phyloP scores from a whole-genome alignment of 2,329 filamentous ascomycete genomes.

The Sporothrix humicola region DNA sequence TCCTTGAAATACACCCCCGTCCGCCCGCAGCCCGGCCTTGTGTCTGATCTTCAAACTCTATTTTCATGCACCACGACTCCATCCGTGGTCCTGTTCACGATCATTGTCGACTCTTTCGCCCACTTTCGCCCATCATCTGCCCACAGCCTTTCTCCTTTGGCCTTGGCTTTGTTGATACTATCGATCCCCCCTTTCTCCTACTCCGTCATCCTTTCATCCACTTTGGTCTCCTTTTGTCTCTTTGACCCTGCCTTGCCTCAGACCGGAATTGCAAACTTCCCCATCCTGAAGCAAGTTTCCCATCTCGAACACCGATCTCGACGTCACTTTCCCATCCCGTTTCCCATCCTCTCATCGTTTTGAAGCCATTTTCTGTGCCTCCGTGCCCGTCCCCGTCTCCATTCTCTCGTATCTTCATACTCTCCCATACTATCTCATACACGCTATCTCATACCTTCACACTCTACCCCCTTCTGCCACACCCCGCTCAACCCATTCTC shows the following conservation, averaged over 20 bases:
- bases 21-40: constrained; percentile 22
- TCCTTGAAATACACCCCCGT: constrained; percentile 36
- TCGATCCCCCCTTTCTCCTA: constrained; percentile 9
- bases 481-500: constrained; percentile 7
- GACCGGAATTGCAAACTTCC: constrained; percentile 23
- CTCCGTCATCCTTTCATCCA: background rate
- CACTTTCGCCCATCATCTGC: background rate
- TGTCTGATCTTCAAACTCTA: constrained; percentile 44
- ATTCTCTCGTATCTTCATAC: constrained; percentile 17
- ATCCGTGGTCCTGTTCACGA: constrained; percentile 25
- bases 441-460: background rate
- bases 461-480: background rate
- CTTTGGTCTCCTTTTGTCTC: background rate
- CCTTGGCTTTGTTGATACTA: background rate
- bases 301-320: constrained; percentile 26
- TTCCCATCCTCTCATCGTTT: background rate
- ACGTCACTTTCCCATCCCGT: constrained; percentile 27
- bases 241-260: constrained; percentile 14
- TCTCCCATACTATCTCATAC: too few species aligned
- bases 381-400: constrained; percentile 9
- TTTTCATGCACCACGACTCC: constrained; percentile 31
- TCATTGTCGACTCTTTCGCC: background rate
- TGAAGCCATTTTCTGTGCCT: constrained; percentile 8
- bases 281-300: constrained; percentile 30
- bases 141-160: background rate